Base-by-base conservation (phyloP, 768 basidiomycete species). In the Lyophyllum decastes region DNA sequence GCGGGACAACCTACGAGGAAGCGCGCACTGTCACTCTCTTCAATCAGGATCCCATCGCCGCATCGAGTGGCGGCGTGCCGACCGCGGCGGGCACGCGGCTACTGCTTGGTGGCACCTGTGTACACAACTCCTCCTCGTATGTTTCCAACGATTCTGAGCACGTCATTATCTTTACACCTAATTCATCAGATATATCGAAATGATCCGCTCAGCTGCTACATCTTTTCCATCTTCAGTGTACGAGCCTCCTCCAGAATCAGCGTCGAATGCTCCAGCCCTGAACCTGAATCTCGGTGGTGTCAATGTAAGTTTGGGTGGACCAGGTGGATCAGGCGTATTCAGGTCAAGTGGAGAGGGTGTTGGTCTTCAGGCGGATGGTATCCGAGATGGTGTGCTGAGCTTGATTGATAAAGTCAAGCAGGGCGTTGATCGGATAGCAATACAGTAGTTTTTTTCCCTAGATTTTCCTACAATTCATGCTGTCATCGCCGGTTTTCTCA, bases 1-100 rank as follows among this genome's bases (percentile, higher is more conserved):
- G 97, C 26, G 97, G 97, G 0, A 87, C 94, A 26, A 98, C 97
- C 0, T 98, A 97, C 66, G 95, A 94, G 70, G 97, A 99, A 72
- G 94, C 94, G 0, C 81, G 93, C 61, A 82, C 90, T 0, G 82
- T 98, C 12, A 84, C 93, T 6, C 74, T 94, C 48, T 79, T 96
- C 61, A 99, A 98, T 68, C 90, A 95, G 68, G 93, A 94, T 62
- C 77, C 86, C 16, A 70, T 78, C 27, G 72, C 76, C 21, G 74
- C 78, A 16, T 73, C 81, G n/a, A 77, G 74, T 57, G 78, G 78
- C 19, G 76, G 78, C 35, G 74, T 78, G 21, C 72, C 77, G 17
- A 76, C 78, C 54, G 78, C 82, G 9, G 80, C 84, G 14, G 90
- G 89, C 1, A 86, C 88, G 19, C 81, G 95, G 33, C 75, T 98